Evolutionary conservation across 805 yeast species (phyloP).

Genomic region (Kazachstania kunashirensis): DNA sequence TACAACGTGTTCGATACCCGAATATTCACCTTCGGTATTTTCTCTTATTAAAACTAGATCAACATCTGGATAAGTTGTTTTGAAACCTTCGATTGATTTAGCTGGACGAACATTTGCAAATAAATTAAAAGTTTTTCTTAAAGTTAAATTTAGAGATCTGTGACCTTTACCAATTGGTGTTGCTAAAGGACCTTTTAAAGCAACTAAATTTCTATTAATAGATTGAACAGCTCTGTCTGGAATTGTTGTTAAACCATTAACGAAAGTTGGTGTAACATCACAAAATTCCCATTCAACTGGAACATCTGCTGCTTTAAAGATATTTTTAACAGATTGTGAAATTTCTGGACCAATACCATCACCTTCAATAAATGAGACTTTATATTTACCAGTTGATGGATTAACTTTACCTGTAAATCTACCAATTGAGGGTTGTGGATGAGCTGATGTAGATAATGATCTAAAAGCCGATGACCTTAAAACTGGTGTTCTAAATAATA

Average conservation of each 20-base stretch:
- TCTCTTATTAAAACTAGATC: constrained; percentile 96
- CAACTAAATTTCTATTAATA: constrained; percentile 86
- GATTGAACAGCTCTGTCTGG: constrained; percentile 89
- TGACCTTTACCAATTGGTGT: constrained; percentile 99
- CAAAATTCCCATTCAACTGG: constrained; percentile 97
- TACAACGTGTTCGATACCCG: constrained; percentile 96
- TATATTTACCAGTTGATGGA: constrained; percentile 67
- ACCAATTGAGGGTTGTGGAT: constrained; percentile 28
- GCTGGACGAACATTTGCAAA: constrained; percentile 98
- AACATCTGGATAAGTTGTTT: constrained; percentile 72
- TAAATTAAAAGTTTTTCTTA: constrained; percentile 92
- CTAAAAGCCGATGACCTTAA: constrained; percentile 7
- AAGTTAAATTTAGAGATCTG: constrained; percentile 90
- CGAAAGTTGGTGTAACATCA: constrained; percentile 87
- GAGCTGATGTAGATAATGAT: constrained; percentile 12
- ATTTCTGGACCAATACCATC: constrained; percentile 98
- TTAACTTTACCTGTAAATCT: constrained; percentile 27
- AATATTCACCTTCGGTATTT: constrained; percentile 99
- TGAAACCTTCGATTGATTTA: constrained; percentile 83
- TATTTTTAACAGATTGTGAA: constrained; percentile 85
- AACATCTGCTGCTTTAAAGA: constrained; percentile 86
- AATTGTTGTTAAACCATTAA: constrained; percentile 86
- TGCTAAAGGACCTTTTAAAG: constrained; percentile 95
- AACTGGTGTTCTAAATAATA: constrained; percentile 10
- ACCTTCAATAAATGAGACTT: constrained; percentile 95